Base-by-base conservation (phyloP, 176 grass and related monocot species). In the Leersia perrieri region DNA sequence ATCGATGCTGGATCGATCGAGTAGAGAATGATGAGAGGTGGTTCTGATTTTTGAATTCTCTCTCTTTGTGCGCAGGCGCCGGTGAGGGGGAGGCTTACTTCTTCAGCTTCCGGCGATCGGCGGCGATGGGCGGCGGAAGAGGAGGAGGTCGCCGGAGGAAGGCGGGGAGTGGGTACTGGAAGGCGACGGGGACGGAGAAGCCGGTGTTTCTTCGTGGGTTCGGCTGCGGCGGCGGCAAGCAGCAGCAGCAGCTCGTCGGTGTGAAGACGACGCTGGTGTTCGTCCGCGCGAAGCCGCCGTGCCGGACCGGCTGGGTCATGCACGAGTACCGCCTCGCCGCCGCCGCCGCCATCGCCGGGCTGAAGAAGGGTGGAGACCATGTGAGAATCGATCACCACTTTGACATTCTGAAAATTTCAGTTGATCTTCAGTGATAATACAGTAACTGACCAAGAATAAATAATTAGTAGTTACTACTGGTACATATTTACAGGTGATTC, bases 281-380 rank as follows among this genome's bases (percentile, higher is more conserved):
- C 75, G 77, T 90, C 68, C 76, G 65, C 39, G 78, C 78, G 5
- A 90, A 82, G 64, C 71, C 58, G 20, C 69, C 91, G 41, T 76
- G 79, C 23, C 82, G 89, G 15, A 94, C 91, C 4, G 69, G 28
- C 36, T 97, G 94, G 94, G 73, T 97, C 63, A 92, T 97, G 94
- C 87, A 97, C 60, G 91, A 97, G 80, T 94, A 91, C 64, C 60
- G 71, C 15, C 94, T 97, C 44, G 84, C 80, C 13, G 53, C 31
- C 25, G 71, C 64, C 20, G 58, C 28, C 44, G 66, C 20, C 25
- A 70, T 10, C 39, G 39, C 66, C 3, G 67, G 40, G 34, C 74
- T 55, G 66, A 49, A 40, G 27, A 67, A 71, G 49, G 39, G 40
- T 26, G 78, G 68, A 13, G 30, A 29, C 66, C 66, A 90, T 22